Evolutionary conservation across 2,329 filamentous ascomycete genomes (phyloP), one percentile per base, ranked within the genome.

Genomic region (Dissoconium aciculare): DNA sequence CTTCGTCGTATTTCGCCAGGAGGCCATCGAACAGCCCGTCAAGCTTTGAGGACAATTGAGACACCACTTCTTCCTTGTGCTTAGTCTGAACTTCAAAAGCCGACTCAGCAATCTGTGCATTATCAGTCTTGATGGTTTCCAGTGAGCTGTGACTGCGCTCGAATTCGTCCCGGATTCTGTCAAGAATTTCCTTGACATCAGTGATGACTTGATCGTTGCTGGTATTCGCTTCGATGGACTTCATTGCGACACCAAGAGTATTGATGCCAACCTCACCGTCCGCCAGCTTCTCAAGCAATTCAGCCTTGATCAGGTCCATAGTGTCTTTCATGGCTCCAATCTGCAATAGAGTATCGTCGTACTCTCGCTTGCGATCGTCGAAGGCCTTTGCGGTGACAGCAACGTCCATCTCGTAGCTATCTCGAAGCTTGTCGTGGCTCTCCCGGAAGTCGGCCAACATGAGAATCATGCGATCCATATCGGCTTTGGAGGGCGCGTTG

Each of bases 1-100:
- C 76, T 37, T 89, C 82, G 33, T 94, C 85, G 48, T 93, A 91
- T 53, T 91, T 94, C 43, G 68, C 64, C 52, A 92, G 72, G 14
- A 98, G 64, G 41, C 84, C 80, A 35, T 70, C 69, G 43, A 94
- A 73, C 51, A 83, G 84, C 47, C 84, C 78, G 38, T 93, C 72
- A 23, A 77, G 60, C 54, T 71, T 73, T 30, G 59, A 55, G 4
- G 59, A 58, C 14, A 76, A 52, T 15, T 69, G 66, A 10, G 61
- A 50, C 15, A 72, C 58, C 15, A 72, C 62, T 16, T 62, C 61
- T 5, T 63, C 63, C 36, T 67, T 66, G 33, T 62, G 59, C 44
- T 75, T 69, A 13, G 71, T 68, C 17, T 74, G 67, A 51, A 74
- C 75, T 40, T 69, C 63, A 6, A 71, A 52, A 11, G 62, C 47